Conservation (phyloP, 257 asterid species). For the Nyctanthes arbortristis region DNA sequence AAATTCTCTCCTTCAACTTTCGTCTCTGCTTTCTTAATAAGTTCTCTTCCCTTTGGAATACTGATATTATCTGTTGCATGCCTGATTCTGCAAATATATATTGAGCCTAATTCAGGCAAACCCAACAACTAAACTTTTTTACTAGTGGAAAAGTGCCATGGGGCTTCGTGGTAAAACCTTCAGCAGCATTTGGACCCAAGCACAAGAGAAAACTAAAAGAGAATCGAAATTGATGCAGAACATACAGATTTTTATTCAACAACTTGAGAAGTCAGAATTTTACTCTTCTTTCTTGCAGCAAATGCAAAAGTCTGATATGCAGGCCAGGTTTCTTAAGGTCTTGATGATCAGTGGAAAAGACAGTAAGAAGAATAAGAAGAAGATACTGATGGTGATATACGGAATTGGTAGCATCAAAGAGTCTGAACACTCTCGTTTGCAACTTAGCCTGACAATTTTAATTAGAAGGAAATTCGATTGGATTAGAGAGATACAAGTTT, state of each 20-base stretch:
- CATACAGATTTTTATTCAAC: slow-evolving; percentile 47
- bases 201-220: slow-evolving; percentile 41
- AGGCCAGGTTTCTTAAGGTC: slow-evolving; percentile 38
- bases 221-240: slow-evolving; percentile 60
- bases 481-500: slow-evolving; percentile 75
- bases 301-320: slow-evolving; percentile 41
- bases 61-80: slow-evolving; percentile 28
- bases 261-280: slow-evolving; percentile 53
- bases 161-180: slow-evolving; percentile 60
- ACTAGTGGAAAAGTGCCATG: slow-evolving; percentile 72
- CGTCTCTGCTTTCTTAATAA: too few relatives aligned
- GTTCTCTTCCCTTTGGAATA: neutral
- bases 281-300: slow-evolving; percentile 42
- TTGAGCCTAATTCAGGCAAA: slow-evolving; percentile 26
- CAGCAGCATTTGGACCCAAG: slow-evolving; percentile 24
- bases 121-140: too few relatives aligned
- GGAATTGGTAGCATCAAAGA: slow-evolving; percentile 93
- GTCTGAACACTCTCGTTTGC: slow-evolving; percentile 65
- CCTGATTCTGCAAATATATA: slow-evolving; percentile 38
- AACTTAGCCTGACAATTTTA: slow-evolving; percentile 70
- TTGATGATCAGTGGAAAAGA: slow-evolving; percentile 59
- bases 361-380: too few relatives aligned
- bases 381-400: slow-evolving; percentile 72
- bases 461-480: slow-evolving; percentile 66
- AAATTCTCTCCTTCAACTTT: too few relatives aligned